Evolutionary conservation across 2,329 filamentous ascomycete species (phyloP), one percentile per base, ranked within the genome.

Genomic region (Penicillium digitatum): DNA sequence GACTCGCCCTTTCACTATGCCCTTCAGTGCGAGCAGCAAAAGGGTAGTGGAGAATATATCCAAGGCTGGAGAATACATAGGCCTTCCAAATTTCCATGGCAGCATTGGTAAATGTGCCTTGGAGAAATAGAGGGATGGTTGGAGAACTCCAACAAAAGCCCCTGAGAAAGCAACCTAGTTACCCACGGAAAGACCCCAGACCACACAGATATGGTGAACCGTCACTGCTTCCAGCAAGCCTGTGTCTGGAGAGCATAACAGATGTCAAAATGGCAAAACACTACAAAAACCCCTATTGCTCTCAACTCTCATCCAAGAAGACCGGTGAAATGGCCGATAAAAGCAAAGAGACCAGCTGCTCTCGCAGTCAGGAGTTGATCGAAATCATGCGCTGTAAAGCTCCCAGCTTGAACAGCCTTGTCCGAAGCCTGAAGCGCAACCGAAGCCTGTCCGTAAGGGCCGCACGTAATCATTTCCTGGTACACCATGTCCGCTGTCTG

Each of bases 261-360:
- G 29, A 74, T 72, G 71, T 70, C 35, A 72, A 55, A 8, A 74
- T 60, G 2, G 73, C 72, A 54, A 78, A 73, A n/a, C 63, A 55
- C 70, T 73, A 74, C 74, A 78, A 37, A 78, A 75, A 4, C 72
- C 69, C 0, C 67, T 72, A 43, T 72, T n/a, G n/a, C n/a, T n/a
- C n/a, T n/a, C n/a, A n/a, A 70, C 0, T 75, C 76, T 69, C 73
- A 76, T n/a, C 66, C 61, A 16, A 76, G 42, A 29, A 78, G 48
- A 0, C 73, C 75, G 0, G 65, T 58, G 29, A 78, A 70, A 34
- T 73, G 66, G 35, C 75, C 77, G 5, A 63, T 56, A 20, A 64
- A 66, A 0, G 63, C 70, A 7, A 78, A 61, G 0, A 67, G 59
- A 1, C 20, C 52, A 0, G 71, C 72, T 1, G 74, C 72, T 3